Base-by-base conservation (phyloP, 2,329 filamentous ascomycete genomes). In the Phaeosphaeriaceae sp. region DNA sequence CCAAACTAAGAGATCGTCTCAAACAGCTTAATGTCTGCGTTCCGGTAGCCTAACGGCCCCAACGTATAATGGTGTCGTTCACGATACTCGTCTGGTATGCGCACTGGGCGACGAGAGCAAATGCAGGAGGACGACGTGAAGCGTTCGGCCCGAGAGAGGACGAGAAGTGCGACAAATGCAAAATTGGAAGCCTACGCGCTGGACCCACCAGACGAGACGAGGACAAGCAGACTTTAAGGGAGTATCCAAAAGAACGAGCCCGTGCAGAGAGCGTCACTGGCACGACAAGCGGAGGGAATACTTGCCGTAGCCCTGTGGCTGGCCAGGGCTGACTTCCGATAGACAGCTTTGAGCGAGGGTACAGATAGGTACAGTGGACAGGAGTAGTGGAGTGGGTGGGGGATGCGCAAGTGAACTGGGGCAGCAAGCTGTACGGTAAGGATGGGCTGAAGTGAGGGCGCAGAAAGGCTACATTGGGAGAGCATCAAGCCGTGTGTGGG, bases 131-230 rank as follows among this genome's bases (percentile, higher is more conserved):
- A 26, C 21, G 52, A 66, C 61, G 58, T 66, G 66, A 70, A 70
- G 70, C 66, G 62, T 63, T 67, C 60, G 68, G 64, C 59, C 63
- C 64, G 61, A 68, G 64, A 63, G 57, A 64, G 66, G 67, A 67
- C 53, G 53, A 45, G 52, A 55, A 64, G 64, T 66, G 69, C 64
- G 69, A 69, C 28, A 55, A 59, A 21, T 36, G 34, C 37, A 18
- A 42, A 57, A 64, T 68, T 68, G 63, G 66, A 63, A 59, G 58
- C 54, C 59, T 46, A 55, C 46, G 58, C 57, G 50, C 60, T 52
- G 56, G 56, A 60, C 56, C 49, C 56, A 61, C 58, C 6, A 26
- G 23, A 52, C 41, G 42, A 28, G 57, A 49, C 23, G 50, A 37
- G 44, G 55, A 46, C 43, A 53, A 48, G 58, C 50, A 57, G 54